Conservation (phyloP, 179 eudicot genomes). For the Pouteria campechiana region DNA sequence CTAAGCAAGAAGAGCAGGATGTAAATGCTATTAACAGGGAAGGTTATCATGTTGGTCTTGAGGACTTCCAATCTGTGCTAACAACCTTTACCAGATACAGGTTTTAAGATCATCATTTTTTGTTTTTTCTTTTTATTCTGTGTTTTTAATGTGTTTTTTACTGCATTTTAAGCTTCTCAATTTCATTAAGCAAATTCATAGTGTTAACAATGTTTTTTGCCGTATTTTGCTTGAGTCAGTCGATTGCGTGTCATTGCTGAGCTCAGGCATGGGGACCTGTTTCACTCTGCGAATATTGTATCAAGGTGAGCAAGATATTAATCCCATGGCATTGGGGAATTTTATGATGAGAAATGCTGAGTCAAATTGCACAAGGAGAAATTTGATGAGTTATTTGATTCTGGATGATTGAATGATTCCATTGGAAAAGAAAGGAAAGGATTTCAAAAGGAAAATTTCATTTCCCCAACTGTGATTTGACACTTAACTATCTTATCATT, state of each 20-base stretch:
- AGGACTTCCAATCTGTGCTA: constrained; percentile 72
- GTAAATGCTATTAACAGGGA: constrained; percentile 20
- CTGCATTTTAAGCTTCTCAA: not conserved
- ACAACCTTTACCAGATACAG: constrained; percentile 71
- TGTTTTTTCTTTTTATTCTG: not conserved
- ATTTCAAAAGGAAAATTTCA: no score
- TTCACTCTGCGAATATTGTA: constrained; percentile 71
- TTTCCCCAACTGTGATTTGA: no score
- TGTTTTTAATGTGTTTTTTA: not conserved
- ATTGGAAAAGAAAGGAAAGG: no score
- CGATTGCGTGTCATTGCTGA: constrained; percentile 76
- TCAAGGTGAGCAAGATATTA: constrained; percentile 60
- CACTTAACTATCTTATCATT: no score
- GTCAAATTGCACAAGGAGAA: no score
- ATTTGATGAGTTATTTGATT: no score
- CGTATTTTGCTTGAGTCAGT: constrained; percentile 23
- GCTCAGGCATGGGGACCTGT: constrained; percentile 73
- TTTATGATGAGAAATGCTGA: no score
- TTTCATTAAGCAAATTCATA: no score
- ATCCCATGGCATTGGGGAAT: no score
- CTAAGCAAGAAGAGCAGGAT: constrained; percentile 23
- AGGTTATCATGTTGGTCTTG: constrained; percentile 57
- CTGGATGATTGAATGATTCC: no score
- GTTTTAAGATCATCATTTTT: constrained; percentile 16
- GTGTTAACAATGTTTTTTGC: no score